These are phyloP conservation scores for Solanum hybrid DNA, from an alignment of 305 asterid species.

Conservation along the genomic window DNA sequence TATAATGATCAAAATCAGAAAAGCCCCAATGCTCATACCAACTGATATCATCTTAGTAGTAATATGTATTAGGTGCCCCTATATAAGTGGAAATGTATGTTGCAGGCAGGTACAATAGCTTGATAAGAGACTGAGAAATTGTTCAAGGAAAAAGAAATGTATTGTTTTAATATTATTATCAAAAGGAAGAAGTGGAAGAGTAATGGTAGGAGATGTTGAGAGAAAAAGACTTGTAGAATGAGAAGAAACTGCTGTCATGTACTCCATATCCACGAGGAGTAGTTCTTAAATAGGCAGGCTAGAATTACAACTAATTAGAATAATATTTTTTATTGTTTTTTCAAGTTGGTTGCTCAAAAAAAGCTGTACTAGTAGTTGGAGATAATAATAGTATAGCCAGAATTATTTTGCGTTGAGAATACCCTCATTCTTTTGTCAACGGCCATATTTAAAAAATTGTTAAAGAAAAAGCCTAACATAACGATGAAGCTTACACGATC, in stretches of 20 bases:
- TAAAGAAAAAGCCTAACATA: conserved; percentile 41
- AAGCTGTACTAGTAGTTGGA: conserved; percentile 41
- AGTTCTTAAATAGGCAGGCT: conserved; percentile 59
- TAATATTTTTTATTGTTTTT: conserved; percentile 21
- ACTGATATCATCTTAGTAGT: conserved; percentile 27
- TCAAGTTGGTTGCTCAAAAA: conserved; percentile 48
- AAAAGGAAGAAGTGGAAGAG: conserved; percentile 19
- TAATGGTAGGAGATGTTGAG: conserved; percentile 13
- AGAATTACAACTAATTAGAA: conserved; percentile 33
- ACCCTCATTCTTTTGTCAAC: conserved; percentile 54
- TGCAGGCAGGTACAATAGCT: not conserved
- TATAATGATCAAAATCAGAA: conserved; percentile 23
- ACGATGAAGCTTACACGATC: conserved; percentile 46
- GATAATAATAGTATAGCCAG: conserved; percentile 29
- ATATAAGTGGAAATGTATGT: conserved; percentile 4
- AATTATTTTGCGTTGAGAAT: conserved; percentile 34
- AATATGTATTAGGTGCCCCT: not conserved
- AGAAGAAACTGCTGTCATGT: conserved; percentile 46
- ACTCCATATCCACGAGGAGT: conserved; percentile 30
- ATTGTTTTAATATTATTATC: not conserved
- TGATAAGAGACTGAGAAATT: not conserved
- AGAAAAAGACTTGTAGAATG: conserved; percentile 33
- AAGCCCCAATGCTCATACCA: conserved; percentile 23
- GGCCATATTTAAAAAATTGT: conserved; percentile 22
- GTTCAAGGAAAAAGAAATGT: not conserved